These are phyloP conservation scores for Blastobotrys illinoisensis DNA, from an alignment of 1,139 yeast genomes.

Conservation along the genomic window DNA sequence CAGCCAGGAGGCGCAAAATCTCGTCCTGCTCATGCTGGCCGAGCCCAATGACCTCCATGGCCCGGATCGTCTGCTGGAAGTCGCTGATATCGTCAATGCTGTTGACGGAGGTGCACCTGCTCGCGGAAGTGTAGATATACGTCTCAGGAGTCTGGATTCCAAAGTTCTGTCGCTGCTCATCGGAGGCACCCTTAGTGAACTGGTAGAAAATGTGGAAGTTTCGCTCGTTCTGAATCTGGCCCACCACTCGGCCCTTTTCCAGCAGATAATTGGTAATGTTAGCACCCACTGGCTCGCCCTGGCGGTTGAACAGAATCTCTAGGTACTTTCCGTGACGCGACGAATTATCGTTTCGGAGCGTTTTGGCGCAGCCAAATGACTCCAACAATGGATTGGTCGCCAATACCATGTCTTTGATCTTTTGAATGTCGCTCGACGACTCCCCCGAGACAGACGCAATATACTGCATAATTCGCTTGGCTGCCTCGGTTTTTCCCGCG, in stretches of 20 bases:
- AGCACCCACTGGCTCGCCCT: slow-evolving; percentile 89
- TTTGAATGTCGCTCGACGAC: slow-evolving; percentile 58
- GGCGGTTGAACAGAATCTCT: slow-evolving; percentile 78
- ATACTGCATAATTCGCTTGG: slow-evolving; percentile 97
- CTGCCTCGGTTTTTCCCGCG: slow-evolving; percentile 98
- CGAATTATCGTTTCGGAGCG: slow-evolving; percentile 90
- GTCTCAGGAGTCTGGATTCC: slow-evolving; percentile 95
- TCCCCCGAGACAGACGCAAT: slow-evolving; percentile 79
- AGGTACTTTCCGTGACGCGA: slow-evolving; percentile 97
- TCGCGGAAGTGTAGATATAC: slow-evolving; percentile 80
- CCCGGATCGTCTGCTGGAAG: slow-evolving; percentile 71
- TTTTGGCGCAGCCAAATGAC: slow-evolving; percentile 97
- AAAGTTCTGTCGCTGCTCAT: slow-evolving; percentile 70
- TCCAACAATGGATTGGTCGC: slow-evolving; percentile 97
- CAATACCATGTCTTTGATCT: slow-evolving; percentile 92
- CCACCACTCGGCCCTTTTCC: slow-evolving; percentile 93
- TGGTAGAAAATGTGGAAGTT: slow-evolving; percentile 97
- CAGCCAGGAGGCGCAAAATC: slow-evolving; percentile 78
- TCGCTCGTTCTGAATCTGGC: slow-evolving; percentile 87
- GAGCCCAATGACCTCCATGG: slow-evolving; percentile 86
- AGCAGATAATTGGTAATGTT: slow-evolving; percentile 90
- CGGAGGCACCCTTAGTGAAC: slow-evolving; percentile 86
- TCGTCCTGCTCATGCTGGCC: slow-evolving; percentile 79
- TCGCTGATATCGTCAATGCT: slow-evolving; percentile 82
- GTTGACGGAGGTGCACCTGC: slow-evolving; percentile 79